Evolutionary conservation across 805 yeast genomes (phyloP).

Genomic region (Lipomyces spencermartinsiae): DNA sequence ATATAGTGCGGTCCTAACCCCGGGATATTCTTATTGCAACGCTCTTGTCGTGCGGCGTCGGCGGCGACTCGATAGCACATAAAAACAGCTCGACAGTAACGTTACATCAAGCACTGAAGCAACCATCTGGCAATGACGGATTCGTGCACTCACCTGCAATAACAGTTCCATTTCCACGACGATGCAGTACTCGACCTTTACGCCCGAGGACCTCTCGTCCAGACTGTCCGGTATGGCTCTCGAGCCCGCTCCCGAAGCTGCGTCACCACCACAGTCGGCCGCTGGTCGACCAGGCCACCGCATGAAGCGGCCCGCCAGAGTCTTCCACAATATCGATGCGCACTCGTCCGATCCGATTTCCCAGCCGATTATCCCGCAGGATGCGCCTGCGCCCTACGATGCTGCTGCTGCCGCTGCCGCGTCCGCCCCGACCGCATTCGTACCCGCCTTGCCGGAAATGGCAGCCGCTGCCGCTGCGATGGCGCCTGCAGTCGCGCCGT

Average conservation of each 20-base stretch:
- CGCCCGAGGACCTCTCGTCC: constrained; percentile 25
- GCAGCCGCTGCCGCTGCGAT: constrained; percentile 22
- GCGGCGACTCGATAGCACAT: no score
- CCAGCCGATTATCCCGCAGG: constrained; percentile 29
- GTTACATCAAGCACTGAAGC: neutral
- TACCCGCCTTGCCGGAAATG: constrained; percentile 13
- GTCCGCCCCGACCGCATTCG: constrained; percentile 14
- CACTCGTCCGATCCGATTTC: constrained; percentile 20
- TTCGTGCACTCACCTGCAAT: neutral
- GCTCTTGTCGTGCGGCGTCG: no score
- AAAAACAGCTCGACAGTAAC: neutral
- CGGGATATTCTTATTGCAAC: no score
- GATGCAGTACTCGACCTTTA: constrained; percentile 23
- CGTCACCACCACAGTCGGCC: constrained; percentile 26
- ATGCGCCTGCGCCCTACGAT: constrained; percentile 12
- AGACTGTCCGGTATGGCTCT: constrained; percentile 20
- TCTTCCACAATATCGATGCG: constrained; percentile 28
- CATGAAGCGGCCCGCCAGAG: constrained; percentile 33
- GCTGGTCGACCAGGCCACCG: constrained; percentile 20
- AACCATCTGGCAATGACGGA: neutral
- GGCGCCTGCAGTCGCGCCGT: constrained; percentile 11
- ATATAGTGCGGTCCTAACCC: no score
- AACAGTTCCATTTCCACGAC: neutral
- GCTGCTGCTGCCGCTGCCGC: constrained; percentile 11
- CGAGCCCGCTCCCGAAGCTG: constrained; percentile 13